Percentiles rank a stretch among this genome's conserved stretches.
These are phyloP conservation scores for Aspergillus sp. DNA, from an alignment of 2,329 filamentous ascomycete genomes.

Conservation along the genomic window DNA sequence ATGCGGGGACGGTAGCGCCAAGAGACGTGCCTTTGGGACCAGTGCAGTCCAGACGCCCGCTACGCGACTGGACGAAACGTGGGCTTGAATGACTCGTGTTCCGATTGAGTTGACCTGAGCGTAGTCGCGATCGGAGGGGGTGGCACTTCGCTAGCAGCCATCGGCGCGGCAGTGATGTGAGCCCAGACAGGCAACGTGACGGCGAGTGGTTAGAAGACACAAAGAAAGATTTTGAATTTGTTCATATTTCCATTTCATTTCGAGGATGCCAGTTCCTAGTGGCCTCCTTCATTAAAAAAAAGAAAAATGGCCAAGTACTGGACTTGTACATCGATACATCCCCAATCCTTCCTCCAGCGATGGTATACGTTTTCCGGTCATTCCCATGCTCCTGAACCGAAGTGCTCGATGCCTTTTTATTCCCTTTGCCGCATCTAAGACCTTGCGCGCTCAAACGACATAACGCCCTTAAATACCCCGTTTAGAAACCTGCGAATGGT, in stretches of 20 bases:
- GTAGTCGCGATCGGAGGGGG: background rate
- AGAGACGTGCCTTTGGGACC: background rate
- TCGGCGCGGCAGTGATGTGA: background rate
- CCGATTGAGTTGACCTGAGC: background rate
- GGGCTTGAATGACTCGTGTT: background rate
- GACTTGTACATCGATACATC: conserved; percentile 43
- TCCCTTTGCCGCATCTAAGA: conserved; percentile 35
- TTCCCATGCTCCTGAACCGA: conserved; percentile 38
- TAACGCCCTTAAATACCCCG: conserved; percentile 37
- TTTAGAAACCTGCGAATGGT: conserved; percentile 39
- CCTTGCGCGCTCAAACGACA: conserved; percentile 41
- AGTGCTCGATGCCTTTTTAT: conserved; percentile 38
- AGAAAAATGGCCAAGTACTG: conserved; percentile 30
- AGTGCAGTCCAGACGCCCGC: too few relatives aligned
- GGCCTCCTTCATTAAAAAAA: conserved; percentile 34
- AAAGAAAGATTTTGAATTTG: conserved; percentile 28
- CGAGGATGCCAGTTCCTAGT: conserved; percentile 36
- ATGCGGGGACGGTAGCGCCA: conserved; percentile 7
- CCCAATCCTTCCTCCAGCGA: conserved; percentile 43
- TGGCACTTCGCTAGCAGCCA: background rate
- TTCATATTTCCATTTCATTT: conserved; percentile 45
- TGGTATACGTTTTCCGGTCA: conserved; percentile 34
- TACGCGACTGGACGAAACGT: background rate
- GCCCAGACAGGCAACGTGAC: background rate
- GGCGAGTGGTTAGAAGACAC: conserved; percentile 5